Evolutionary conservation across 2,329 filamentous ascomycete genomes (phyloP).

Genomic region (Laburnicola sp.): DNA sequence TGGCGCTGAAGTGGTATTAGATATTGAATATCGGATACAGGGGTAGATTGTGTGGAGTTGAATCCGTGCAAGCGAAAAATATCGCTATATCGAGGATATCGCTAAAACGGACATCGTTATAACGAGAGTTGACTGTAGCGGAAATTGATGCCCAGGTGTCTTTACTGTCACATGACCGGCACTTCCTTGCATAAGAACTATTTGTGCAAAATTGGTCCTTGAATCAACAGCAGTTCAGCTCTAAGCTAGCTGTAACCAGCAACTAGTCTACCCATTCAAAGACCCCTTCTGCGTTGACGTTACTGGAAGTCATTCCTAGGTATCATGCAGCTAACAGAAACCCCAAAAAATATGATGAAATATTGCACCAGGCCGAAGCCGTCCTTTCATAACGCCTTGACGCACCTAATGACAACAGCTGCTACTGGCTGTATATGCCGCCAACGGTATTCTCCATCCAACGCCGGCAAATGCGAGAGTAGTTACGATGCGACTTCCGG

Average conservation of each 20-base stretch:
- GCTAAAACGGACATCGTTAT: no score
- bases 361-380: constrained; percentile 4
- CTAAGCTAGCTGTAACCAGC: not conserved
- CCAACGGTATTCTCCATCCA: constrained; percentile 13
- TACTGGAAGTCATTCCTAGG: constrained; percentile 22
- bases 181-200: no score
- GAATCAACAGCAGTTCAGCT: not conserved
- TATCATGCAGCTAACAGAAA: constrained; percentile 35
- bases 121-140: no score
- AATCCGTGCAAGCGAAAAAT: no score
- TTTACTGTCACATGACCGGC: no score
- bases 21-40: no score
- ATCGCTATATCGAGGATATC: no score
- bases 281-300: constrained; percentile 5
- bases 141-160: no score
- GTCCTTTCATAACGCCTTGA: constrained; percentile 21
- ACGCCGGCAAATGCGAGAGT: constrained; percentile 29
- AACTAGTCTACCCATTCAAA: not conserved
- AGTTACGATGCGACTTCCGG: not conserved
- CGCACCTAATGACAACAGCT: constrained; percentile 17
- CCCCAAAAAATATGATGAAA: constrained; percentile 18
- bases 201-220: not conserved
- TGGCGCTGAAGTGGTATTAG: no score
- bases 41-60: no score
- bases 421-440: not conserved